These are phyloP conservation scores for Stephania cephalantha DNA, from an alignment of 164 flowering plant genomes.

Conservation along the genomic window DNA sequence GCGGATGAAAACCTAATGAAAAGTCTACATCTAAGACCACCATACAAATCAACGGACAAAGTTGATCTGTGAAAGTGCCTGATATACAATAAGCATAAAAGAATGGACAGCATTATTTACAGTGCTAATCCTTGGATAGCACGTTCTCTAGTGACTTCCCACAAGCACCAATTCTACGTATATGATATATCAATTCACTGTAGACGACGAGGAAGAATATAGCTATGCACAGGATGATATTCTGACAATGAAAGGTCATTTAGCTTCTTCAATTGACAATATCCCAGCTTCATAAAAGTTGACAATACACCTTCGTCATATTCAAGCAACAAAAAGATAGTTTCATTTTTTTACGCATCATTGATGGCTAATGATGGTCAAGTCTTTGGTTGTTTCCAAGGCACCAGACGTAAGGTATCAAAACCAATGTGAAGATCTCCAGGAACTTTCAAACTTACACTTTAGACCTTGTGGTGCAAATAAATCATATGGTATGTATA, in stretches of 20 bases:
- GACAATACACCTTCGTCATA: neutral
- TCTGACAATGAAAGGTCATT: neutral
- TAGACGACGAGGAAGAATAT: neutral
- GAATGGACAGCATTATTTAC: neutral
- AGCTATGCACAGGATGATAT: neutral
- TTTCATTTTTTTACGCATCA: neutral
- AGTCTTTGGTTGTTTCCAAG: neutral
- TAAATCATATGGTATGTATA: neutral
- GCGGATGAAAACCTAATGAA: neutral
- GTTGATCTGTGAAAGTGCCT: neutral
- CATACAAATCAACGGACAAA: neutral
- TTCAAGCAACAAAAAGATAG: neutral
- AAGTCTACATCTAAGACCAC: neutral
- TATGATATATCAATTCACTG: neutral
- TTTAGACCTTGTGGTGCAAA: neutral
- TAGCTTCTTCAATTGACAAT: neutral
- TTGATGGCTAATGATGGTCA: neutral
- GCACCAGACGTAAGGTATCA: neutral
- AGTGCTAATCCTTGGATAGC: neutral
- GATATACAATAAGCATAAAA: neutral
- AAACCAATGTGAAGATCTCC: neutral
- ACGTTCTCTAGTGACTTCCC: too few relatives aligned
- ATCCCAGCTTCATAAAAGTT: neutral
- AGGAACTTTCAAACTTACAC: neutral
- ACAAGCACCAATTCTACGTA: too few relatives aligned